Evolutionary conservation across 2,329 filamentous ascomycete species (phyloP), one percentile per base, ranked within the genome.

Genomic region (Didymella arachidicola): DNA sequence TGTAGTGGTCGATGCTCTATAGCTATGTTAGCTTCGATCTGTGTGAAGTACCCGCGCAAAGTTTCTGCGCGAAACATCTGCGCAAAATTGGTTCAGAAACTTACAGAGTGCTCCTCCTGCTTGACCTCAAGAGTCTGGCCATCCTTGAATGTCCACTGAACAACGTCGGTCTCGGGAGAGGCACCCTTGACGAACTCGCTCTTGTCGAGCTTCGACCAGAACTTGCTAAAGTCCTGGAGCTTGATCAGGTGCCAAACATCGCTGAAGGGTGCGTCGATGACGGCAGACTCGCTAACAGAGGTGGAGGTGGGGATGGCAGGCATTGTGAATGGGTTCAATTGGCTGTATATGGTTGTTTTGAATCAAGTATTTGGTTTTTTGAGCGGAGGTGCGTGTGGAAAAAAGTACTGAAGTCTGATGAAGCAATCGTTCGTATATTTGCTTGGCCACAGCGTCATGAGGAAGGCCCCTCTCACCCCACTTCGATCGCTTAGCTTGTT

Each of bases 171-270:
- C 77, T 90, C 88, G n/a, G 81, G 76, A 47, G 81, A 85, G 14
- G 82, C 76, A 49, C 85, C 87, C 80, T 89, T 88, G 76, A 88
- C 86, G 68, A 80, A 82, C 74, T 89, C 86, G 74, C 83, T 85
- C 72, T 83, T 83, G 63, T 83, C 79, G 43, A 91, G 82, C 62
- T 84, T 83, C 43, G 81, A 79, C 86, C 87, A 90, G 81, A 89
- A 91, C 71, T 84, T 82, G 79, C 79, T 76, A 78, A 91, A 90
- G 75, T 87, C 82, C 76, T 86, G 84, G 38, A 91, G 86, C 83
- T 91, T 91, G 84, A 91, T 88, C 70, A 86, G 81, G 80, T 91
- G 88, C 88, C 89, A 91, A 74, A 90, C 88, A 66, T 84, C 77
- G 70, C 83, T 83, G 74, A 90, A 83, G 32, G 85, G 85, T 36